Evolutionary conservation across 2,329 filamentous ascomycete genomes (phyloP).

Genomic region (Incumbomyces lentus): DNA sequence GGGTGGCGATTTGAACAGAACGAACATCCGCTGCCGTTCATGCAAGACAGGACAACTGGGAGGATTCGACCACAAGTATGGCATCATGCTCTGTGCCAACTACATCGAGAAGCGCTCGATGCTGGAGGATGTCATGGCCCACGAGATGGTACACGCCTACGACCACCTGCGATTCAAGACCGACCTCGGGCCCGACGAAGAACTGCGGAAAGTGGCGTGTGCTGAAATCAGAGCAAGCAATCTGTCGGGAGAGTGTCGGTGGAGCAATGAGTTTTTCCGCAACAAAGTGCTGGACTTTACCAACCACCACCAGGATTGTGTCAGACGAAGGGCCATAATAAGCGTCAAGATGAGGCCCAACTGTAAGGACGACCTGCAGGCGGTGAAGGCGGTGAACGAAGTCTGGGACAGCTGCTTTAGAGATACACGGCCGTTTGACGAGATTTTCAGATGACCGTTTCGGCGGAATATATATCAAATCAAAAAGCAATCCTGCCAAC

Average conservation of each 20-base stretch:
- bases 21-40: slow-evolving; percentile 72
- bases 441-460: slow-evolving; percentile 77
- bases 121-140: slow-evolving; percentile 84
- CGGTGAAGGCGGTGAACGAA: slow-evolving; percentile 79
- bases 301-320: slow-evolving; percentile 88
- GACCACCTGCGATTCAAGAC: slow-evolving; percentile 88
- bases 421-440: slow-evolving; percentile 91
- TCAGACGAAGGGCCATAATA: slow-evolving; percentile 66
- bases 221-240: slow-evolving; percentile 93
- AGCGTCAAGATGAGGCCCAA: slow-evolving; percentile 68
- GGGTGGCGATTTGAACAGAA: slow-evolving; percentile 60
- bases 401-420: slow-evolving; percentile 98
- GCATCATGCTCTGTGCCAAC: slow-evolving; percentile 88
- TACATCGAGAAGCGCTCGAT: slow-evolving; percentile 70
- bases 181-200: slow-evolving; percentile 56
- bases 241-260: slow-evolving; percentile 87
- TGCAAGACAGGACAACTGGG: slow-evolving; percentile 66
- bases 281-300: slow-evolving; percentile 80
- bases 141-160: slow-evolving; percentile 97
- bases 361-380: slow-evolving; percentile 78
- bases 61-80: slow-evolving; percentile 76
- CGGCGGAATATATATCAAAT: too few relatives aligned
- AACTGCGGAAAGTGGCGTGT: slow-evolving; percentile 83
- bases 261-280: slow-evolving; percentile 73
- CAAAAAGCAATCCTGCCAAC: too few relatives aligned